Evolutionary conservation across 306 rosid species (phyloP).

Genomic region (Cucumis melo): DNA sequence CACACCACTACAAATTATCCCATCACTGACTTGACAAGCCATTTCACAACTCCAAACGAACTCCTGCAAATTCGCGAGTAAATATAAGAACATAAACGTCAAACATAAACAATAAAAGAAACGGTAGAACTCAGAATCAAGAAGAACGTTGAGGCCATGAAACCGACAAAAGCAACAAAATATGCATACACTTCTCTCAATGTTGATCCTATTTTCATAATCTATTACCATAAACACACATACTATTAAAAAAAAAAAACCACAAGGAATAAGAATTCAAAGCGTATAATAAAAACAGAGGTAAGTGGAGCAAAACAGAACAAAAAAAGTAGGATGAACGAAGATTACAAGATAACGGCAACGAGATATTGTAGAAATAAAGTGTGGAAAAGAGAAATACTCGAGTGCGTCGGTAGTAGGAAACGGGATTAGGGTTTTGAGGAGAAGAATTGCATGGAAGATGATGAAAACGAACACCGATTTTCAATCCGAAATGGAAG

Average conservation of each 20-base stretch:
- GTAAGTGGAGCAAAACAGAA: neutral
- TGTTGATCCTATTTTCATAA: neutral
- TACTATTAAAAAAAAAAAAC: neutral
- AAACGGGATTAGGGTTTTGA: neutral
- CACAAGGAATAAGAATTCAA: neutral
- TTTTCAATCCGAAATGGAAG: neutral
- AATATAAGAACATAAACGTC: neutral
- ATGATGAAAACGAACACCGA: neutral
- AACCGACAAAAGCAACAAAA: no score
- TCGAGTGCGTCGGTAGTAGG: neutral
- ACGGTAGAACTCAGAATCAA: neutral
- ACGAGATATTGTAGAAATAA: neutral
- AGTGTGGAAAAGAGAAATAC: neutral
- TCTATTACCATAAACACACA: neutral
- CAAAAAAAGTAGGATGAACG: neutral
- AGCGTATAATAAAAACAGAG: conserved; percentile 9
- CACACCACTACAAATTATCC: conserved; percentile 14
- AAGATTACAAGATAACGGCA: neutral
- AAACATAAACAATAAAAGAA: neutral
- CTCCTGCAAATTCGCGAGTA: neutral
- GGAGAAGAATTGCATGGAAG: neutral
- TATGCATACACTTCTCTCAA: no score
- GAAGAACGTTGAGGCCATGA: no score
- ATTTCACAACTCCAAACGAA: neutral
- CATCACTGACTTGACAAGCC: conserved; percentile 21